These are phyloP conservation scores for Ceratobasidium sp. DNA, from an alignment of 1,284 basidiomycete species.

Conservation along the genomic window DNA sequence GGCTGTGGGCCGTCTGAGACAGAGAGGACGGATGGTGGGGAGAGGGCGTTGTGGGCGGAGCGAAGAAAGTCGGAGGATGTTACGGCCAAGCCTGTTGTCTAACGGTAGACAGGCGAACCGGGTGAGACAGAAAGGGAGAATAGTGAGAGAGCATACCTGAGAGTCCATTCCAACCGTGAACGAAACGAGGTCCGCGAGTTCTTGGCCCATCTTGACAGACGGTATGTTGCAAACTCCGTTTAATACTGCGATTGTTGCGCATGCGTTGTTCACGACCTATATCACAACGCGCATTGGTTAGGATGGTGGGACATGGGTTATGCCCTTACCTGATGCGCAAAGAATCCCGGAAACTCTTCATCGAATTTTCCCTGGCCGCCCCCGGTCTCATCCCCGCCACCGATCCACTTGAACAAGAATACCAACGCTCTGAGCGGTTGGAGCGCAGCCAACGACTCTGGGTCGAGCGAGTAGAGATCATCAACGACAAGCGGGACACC, in stretches of 20 bases:
- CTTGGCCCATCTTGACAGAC: constrained; percentile 71
- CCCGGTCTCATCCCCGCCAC: constrained; percentile 60
- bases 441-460: constrained; percentile 72
- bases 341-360: constrained; percentile 82
- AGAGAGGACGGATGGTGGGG: constrained; percentile 85
- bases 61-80: constrained; percentile 87
- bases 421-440: constrained; percentile 88
- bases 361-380: constrained; percentile 71
- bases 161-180: constrained; percentile 89
- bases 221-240: constrained; percentile 93
- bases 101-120: not conserved
- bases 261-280: constrained; percentile 89
- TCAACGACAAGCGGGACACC: constrained; percentile 82
- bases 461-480: constrained; percentile 88
- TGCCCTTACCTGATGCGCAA: constrained; percentile 75
- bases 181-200: constrained; percentile 76
- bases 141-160: constrained; percentile 57
- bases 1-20: constrained; percentile 66
- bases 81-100: constrained; percentile 82
- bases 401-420: constrained; percentile 94
- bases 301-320: not conserved
- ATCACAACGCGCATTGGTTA: not conserved
- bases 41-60: constrained; percentile 88
- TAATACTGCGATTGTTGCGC: constrained; percentile 90
- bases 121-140: not conserved